phyloP scores from a whole-genome alignment of 805 yeast species.

The Starmerella geochares region DNA sequence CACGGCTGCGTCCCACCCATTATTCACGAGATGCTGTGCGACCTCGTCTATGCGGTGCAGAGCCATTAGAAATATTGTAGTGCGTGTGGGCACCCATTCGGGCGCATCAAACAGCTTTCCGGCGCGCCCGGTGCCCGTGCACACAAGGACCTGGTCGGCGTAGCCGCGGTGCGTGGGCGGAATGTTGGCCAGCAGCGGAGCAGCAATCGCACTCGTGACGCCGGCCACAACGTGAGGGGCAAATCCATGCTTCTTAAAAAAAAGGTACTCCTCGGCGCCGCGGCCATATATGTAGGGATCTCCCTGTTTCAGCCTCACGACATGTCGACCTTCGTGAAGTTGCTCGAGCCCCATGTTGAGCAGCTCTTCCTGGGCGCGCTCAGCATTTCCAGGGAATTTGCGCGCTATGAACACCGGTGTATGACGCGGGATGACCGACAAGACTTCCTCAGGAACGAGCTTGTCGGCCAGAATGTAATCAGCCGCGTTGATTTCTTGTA shows the following conservation, averaged over 20 bases:
- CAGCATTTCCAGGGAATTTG: constrained; percentile 95
- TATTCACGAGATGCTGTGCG: constrained; percentile 37
- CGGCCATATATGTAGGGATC: constrained; percentile 95
- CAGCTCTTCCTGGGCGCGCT: constrained; percentile 79
- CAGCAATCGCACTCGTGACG: constrained; percentile 77
- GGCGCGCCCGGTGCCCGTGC: constrained; percentile 89
- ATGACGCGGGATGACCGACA: constrained; percentile 65
- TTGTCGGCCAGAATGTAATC: constrained; percentile 84
- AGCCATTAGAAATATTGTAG: constrained; percentile 84
- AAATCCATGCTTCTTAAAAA: constrained; percentile 57
- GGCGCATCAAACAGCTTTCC: constrained; percentile 77
- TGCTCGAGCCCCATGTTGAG: constrained; percentile 60
- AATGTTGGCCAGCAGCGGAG: constrained; percentile 69
- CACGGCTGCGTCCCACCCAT: constrained; percentile 56
- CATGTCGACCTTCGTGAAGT: constrained; percentile 55
- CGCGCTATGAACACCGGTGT: constrained; percentile 78
- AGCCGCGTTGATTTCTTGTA: constrained; percentile 68
- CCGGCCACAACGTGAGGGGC: constrained; percentile 75
- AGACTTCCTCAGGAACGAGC: constrained; percentile 78
- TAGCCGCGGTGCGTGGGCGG: constrained; percentile 90
- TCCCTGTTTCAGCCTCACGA: constrained; percentile 87
- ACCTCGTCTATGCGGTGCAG: constrained; percentile 52
- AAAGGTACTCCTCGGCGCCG: constrained; percentile 84
- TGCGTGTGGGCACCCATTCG: constrained; percentile 57
- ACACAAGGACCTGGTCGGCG: constrained; percentile 82